These are phyloP conservation scores for Cyberlindnera xishuangbannaensis DNA, from an alignment of 805 yeast genomes.

Conservation along the genomic window DNA sequence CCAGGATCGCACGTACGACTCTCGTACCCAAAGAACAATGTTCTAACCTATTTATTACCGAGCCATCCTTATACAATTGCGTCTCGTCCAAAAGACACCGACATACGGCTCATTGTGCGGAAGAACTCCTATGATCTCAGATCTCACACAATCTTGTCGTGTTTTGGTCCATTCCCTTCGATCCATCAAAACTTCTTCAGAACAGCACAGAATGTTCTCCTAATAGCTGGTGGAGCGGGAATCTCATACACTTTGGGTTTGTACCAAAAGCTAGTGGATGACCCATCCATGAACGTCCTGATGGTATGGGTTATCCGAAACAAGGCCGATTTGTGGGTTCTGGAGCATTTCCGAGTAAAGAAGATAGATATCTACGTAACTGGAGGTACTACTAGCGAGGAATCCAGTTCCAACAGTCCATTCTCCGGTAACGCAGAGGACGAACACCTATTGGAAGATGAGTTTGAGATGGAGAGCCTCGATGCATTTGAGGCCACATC, in stretches of 20 bases:
- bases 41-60: slow-evolving; percentile 45
- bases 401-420: slow-evolving; percentile 10
- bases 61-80: slow-evolving; percentile 67
- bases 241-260: slow-evolving; percentile 57
- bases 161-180: slow-evolving; percentile 41
- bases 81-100: slow-evolving; percentile 34
- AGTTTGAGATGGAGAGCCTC: slow-evolving; percentile 18
- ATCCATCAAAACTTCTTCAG: slow-evolving; percentile 38
- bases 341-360: slow-evolving; percentile 31
- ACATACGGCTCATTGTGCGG: slow-evolving; percentile 40
- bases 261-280: slow-evolving; percentile 33
- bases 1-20: slow-evolving; percentile 60
- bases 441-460: slow-evolving; percentile 21
- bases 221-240: slow-evolving; percentile 73
- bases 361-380: slow-evolving; percentile 38
- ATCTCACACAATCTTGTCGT: slow-evolving; percentile 30
- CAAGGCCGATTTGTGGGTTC: slow-evolving; percentile 40
- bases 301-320: slow-evolving; percentile 52
- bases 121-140: slow-evolving; percentile 31
- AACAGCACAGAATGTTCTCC: slow-evolving; percentile 43
- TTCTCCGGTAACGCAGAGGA: slow-evolving; percentile 9
- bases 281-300: slow-evolving; percentile 27
- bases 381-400: slow-evolving; percentile 11
- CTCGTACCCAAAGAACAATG: slow-evolving; percentile 31
- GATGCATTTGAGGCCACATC: slow-evolving; percentile 19